phyloP scores from a whole-genome alignment of 352 stramenopile genomes.

The Phytopythium boreale region DNA sequence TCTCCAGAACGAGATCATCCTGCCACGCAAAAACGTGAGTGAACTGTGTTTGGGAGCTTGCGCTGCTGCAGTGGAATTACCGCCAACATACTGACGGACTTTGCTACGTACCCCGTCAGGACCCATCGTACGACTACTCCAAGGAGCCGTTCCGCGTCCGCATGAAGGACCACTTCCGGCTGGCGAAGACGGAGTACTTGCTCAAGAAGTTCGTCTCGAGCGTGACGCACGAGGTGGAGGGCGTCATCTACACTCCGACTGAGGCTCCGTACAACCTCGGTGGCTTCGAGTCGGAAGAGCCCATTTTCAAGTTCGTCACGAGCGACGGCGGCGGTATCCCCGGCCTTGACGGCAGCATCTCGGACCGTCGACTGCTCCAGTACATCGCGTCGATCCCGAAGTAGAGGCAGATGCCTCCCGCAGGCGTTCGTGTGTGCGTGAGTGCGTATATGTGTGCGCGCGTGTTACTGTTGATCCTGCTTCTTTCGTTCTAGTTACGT shows the following conservation, averaged over 20 bases:
- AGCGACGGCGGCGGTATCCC: conserved; percentile 79
- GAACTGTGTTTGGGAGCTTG: background rate
- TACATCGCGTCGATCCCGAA: conserved; percentile 80
- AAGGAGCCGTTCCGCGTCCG: conserved; percentile 85
- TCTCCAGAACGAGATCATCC: conserved; percentile 88
- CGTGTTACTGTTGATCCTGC: background rate
- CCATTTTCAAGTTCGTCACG: conserved; percentile 89
- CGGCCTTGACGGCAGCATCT: conserved; percentile 80
- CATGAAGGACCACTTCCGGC: conserved; percentile 89
- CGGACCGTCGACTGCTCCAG: conserved; percentile 68
- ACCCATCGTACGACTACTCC: conserved; percentile 71
- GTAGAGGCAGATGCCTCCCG: conserved; percentile 13
- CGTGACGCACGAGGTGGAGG: conserved; percentile 84
- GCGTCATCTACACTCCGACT: conserved; percentile 84
- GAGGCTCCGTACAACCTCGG: conserved; percentile 83
- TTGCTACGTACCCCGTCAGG: conserved; percentile 22
- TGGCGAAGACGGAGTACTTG: conserved; percentile 85
- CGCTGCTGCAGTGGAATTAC: background rate
- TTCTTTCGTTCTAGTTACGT: background rate
- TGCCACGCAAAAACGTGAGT: conserved; percentile 80
- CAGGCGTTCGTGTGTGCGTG: conserved; percentile 3
- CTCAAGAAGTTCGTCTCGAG: conserved; percentile 84
- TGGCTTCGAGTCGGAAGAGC: conserved; percentile 80
- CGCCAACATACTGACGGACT: background rate
- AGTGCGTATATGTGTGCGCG: conserved; percentile 1